Evolutionary conservation across 805 yeast genomes (phyloP), one percentile per base, ranked within the genome.

Genomic region (Candida tammaniensis): DNA sequence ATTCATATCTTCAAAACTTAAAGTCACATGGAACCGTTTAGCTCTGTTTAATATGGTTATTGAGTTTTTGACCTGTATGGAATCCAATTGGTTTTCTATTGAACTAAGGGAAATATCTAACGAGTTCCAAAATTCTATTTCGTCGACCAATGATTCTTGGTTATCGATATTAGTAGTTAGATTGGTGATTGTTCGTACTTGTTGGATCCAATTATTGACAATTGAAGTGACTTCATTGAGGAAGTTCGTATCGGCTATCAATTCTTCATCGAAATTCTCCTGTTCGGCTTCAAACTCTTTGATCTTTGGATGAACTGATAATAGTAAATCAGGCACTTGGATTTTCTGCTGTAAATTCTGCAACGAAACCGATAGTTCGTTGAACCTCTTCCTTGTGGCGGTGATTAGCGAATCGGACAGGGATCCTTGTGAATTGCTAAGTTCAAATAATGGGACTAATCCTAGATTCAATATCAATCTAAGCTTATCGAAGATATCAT

Each of bases 21-120:
- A 74, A 0, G 89, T 80, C 1, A 86, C 80, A 52, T 85, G 94
- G 50, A 80, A 85, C 43, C 97, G 67, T 46, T 85, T 88, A 2
- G 88, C 87, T 11, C 70, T 61, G 39, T 76, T 74, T 36, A 89
- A 63, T 0, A 84, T 61, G 1, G 73, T 76, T 10, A 87, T 56
- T 0, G 93, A 77, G 7, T 73, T 53, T 14, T 57, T 60, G 1
- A 86, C 74, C 22, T 76, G 80, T 0, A 69, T 66, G 1, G 75
- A 62, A 3, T 67, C 55, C 1, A 85, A 55, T 50, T 87, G 95
- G 1, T 65, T 63, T 34, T 75, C 73, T 1, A 85, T 67, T 1
- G 78, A 61, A 2, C 46, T 38, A 27, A 89, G 61, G 0, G 86
- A 80, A 2, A 57, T 50, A 47, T 85, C 91, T 64, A 85, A 67